Percentiles rank a stretch among this genome's conserved stretches.
Evolutionary conservation across 2,329 filamentous ascomycete species (phyloP).

Genomic region (Escovopsis sp.): DNA sequence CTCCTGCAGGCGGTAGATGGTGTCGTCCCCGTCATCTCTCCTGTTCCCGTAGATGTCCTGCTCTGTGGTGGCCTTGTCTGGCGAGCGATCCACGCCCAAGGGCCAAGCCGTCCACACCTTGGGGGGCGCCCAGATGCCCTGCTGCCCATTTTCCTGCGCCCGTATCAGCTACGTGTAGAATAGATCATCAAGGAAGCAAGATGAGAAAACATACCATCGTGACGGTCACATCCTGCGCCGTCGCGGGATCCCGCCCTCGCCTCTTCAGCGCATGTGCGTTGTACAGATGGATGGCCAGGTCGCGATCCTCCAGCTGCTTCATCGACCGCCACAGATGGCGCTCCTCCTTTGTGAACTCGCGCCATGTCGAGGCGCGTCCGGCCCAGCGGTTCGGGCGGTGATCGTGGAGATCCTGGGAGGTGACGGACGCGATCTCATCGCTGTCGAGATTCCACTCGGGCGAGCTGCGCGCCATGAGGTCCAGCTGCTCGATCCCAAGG

Average conservation of each 20-base stretch:
- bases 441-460: constrained; percentile 28
- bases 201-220: constrained; percentile 13
- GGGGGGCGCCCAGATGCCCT: constrained; percentile 33
- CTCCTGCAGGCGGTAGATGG: constrained; percentile 32
- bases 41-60: constrained; percentile 5
- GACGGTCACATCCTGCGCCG: constrained; percentile 14
- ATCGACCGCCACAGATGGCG: constrained; percentile 49
- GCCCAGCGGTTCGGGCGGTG: constrained; percentile 56
- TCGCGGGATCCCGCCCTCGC: constrained; percentile 12
- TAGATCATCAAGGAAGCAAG: too few relatives aligned
- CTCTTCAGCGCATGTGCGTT: constrained; percentile 57
- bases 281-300: constrained; percentile 66
- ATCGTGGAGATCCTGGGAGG: constrained; percentile 30
- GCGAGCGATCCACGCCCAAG: constrained; percentile 46
- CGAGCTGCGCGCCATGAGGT: constrained; percentile 3
- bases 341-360: constrained; percentile 43
- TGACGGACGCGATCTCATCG: constrained; percentile 31
- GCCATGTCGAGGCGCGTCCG: constrained; percentile 57
- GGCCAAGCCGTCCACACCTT: constrained; percentile 80
- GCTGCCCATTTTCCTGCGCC: constrained; percentile 15
- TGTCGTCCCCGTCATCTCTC: constrained; percentile 33
- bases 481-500: too few relatives aligned
- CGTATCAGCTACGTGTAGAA: background rate
- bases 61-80: constrained; percentile 32
- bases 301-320: constrained; percentile 44